Conservation (phyloP, 345 rosid genomes). For the Abelmoschus esculentus region DNA sequence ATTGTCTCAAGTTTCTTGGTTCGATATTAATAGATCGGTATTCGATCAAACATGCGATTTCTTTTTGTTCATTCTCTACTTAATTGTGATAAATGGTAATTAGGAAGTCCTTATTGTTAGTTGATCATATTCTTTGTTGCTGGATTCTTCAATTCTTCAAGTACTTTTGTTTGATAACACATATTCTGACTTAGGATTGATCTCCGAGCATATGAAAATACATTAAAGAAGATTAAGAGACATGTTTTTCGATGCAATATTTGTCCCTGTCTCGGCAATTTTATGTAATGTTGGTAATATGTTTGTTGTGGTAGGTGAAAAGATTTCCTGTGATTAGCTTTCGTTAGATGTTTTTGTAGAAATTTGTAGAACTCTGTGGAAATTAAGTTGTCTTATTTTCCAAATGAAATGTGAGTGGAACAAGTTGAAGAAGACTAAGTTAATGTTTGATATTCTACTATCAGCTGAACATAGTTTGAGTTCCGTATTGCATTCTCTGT, state of each 20-base stretch:
- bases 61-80: too few relatives aligned
- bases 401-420: not conserved
- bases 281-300: not conserved
- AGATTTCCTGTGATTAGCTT: not conserved
- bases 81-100: not conserved
- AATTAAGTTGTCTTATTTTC: not conserved
- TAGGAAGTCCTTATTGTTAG: not conserved
- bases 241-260: not conserved
- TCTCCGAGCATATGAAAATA: not conserved
- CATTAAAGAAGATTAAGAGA: not conserved
- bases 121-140: not conserved
- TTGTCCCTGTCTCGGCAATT: not conserved
- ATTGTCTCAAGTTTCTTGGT: not conserved
- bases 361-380: not conserved
- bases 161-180: not conserved
- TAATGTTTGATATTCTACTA: not conserved
- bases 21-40: constrained; percentile 3
- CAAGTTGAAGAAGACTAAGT: not conserved
- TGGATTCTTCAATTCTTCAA: not conserved
- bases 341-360: not conserved
- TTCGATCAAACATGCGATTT: constrained; percentile 13
- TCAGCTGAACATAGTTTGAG: not conserved
- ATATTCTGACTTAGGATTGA: not conserved
- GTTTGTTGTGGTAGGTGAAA: not conserved
- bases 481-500: not conserved